These are phyloP conservation scores for Scedosporium apiospermum DNA, from an alignment of 2,329 filamentous ascomycete species.

Conservation along the genomic window DNA sequence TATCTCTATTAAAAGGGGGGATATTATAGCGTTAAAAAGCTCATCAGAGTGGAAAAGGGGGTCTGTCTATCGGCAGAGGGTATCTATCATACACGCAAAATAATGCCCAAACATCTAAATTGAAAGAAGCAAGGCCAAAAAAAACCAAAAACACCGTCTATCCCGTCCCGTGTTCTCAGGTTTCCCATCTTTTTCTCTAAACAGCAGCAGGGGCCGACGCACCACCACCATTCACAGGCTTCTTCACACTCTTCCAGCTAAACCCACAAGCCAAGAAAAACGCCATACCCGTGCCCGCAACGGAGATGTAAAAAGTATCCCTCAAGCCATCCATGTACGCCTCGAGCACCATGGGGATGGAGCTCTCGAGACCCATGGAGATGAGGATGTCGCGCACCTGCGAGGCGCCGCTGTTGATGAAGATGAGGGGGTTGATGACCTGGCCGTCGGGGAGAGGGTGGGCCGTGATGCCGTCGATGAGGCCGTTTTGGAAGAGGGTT, in stretches of 20 bases:
- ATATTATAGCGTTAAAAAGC: background rate
- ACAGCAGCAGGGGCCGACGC: constrained; percentile 16
- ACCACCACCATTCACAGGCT: constrained; percentile 20
- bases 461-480: constrained; percentile 40
- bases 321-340: constrained; percentile 41
- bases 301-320: constrained; percentile 41
- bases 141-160: background rate
- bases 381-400: constrained; percentile 35
- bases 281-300: constrained; percentile 34
- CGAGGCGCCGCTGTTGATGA: constrained; percentile 44
- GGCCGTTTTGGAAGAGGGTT: constrained; percentile 56
- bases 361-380: constrained; percentile 28
- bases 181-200: constrained; percentile 1
- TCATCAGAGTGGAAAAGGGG: background rate
- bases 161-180: background rate
- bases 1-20: background rate
- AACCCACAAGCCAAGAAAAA: constrained; percentile 34
- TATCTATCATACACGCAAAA: background rate
- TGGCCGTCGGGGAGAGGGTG: constrained; percentile 21
- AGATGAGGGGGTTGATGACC: constrained; percentile 33
- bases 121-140: background rate
- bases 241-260: constrained; percentile 46
- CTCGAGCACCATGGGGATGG: constrained; percentile 30
- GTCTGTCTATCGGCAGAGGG: background rate
- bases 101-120: background rate